phyloP scores from a whole-genome alignment of 306 rosid species.

The Prosopis cineraria region DNA sequence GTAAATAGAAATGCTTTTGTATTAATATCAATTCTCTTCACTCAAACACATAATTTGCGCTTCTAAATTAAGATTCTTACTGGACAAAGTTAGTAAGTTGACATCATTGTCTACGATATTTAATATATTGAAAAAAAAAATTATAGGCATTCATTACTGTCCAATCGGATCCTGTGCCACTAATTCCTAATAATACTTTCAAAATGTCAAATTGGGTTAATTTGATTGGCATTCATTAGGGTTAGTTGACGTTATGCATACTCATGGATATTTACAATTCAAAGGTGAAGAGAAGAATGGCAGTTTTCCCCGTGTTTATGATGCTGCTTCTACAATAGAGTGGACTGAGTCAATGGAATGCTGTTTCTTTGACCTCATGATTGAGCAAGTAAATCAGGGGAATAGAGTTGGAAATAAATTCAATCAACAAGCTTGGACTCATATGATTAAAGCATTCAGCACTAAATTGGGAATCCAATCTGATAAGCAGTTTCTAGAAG shows the following conservation, averaged over 20 bases:
- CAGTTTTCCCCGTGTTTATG: slow-evolving; percentile 17
- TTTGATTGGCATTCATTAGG: neutral
- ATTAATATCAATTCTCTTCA: neutral
- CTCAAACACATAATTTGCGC: neutral
- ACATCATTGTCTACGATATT: neutral
- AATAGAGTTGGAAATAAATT: slow-evolving; percentile 43
- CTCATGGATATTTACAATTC: slow-evolving; percentile 36
- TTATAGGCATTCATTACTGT: neutral
- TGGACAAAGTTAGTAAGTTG: neutral
- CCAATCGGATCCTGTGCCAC: neutral
- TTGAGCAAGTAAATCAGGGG: slow-evolving; percentile 56
- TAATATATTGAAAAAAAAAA: neutral
- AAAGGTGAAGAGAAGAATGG: slow-evolving; percentile 48
- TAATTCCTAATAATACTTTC: neutral
- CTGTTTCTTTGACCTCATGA: slow-evolving; percentile 59
- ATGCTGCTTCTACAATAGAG: slow-evolving; percentile 40
- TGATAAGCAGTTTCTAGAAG: slow-evolving; percentile 50
- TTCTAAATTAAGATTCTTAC: neutral
- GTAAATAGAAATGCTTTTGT: neutral
- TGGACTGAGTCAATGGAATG: slow-evolving; percentile 62
- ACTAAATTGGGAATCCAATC: slow-evolving; percentile 48
- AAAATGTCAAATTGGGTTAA: neutral
- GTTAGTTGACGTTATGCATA: neutral
- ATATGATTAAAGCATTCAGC: slow-evolving; percentile 47
- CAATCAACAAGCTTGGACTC: slow-evolving; percentile 67